These are phyloP conservation scores for Uncinocarpus reesii DNA, from an alignment of 2,329 filamentous ascomycete species.

Conservation along the genomic window DNA sequence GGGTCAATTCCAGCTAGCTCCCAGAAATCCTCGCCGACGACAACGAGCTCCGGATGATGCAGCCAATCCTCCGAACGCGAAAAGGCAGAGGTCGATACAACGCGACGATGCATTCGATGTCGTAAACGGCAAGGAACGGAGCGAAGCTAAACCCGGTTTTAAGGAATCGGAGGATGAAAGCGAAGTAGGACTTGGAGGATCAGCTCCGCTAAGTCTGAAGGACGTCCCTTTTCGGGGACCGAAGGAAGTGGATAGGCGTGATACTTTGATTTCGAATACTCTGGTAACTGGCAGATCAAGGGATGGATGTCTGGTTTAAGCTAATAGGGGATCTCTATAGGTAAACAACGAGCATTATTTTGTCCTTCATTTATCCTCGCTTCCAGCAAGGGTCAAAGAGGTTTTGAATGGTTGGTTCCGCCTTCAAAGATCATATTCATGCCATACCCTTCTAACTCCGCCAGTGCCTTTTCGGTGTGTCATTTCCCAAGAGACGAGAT, in stretches of 20 bases:
- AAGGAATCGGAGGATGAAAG: not conserved
- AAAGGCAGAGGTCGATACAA: constrained; percentile 35
- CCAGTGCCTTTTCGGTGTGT: constrained; percentile 56
- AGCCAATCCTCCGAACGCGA: constrained; percentile 36
- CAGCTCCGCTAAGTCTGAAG: constrained; percentile 11
- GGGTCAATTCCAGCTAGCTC: constrained; percentile 6
- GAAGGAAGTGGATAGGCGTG: constrained; percentile 30
- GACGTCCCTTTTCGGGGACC: constrained; percentile 30
- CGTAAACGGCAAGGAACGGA: not conserved
- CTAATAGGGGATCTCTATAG: constrained; percentile 37
- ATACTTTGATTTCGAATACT: constrained; percentile 26
- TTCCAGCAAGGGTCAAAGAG: constrained; percentile 65
- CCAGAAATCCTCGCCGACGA: constrained; percentile 29
- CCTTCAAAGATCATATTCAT: constrained; percentile 1
- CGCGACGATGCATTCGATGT: constrained; percentile 1
- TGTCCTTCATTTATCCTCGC: constrained; percentile 71
- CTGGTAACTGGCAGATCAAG: constrained; percentile 25
- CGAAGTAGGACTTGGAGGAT: not conserved
- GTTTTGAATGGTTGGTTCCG: constrained; percentile 48
- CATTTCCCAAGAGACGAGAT: constrained; percentile 54
- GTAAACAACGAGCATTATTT: constrained; percentile 76
- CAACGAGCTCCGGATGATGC: constrained; percentile 38
- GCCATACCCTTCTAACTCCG: constrained; percentile 9
- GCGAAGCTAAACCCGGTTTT: not conserved
- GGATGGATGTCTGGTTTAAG: not conserved